These are phyloP conservation scores for Ambrosiella beaveri DNA, from an alignment of 2,329 filamentous ascomycete species.

Conservation along the genomic window DNA sequence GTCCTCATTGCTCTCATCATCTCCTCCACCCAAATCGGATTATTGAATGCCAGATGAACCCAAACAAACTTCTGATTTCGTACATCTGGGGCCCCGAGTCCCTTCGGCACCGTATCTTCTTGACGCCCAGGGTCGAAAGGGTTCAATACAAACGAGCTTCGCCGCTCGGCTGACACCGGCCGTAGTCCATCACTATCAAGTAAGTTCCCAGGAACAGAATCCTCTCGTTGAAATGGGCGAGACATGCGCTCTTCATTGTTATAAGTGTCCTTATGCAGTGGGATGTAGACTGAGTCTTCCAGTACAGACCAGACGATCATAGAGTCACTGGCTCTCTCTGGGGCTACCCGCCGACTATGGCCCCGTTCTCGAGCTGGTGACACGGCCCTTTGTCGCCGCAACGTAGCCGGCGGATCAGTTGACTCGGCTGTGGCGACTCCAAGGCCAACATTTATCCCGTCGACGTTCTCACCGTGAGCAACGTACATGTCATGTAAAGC, in stretches of 20 bases:
- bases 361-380: background rate
- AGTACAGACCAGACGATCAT: background rate
- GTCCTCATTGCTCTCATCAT: conserved; percentile 28
- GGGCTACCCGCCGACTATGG: background rate
- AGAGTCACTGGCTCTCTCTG: background rate
- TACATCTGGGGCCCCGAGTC: conserved; percentile 3
- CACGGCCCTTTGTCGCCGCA: background rate
- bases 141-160: background rate
- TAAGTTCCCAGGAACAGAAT: background rate
- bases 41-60: conserved; percentile 40
- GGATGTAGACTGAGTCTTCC: background rate
- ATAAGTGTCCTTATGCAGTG: background rate
- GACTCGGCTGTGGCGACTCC: background rate
- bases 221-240: background rate
- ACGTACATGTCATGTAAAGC: background rate
- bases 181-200: background rate
- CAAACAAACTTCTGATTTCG: conserved; percentile 16
- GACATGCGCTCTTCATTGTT: background rate
- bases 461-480: too few species aligned
- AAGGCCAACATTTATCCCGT: background rate
- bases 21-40: conserved; percentile 40
- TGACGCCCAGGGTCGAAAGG: background rate
- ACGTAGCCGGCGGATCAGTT: background rate
- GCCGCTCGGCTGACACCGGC: background rate
- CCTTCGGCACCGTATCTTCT: background rate